These are phyloP conservation scores for Zasmidium angulare DNA, from an alignment of 2,329 filamentous ascomycete species.

Conservation along the genomic window DNA sequence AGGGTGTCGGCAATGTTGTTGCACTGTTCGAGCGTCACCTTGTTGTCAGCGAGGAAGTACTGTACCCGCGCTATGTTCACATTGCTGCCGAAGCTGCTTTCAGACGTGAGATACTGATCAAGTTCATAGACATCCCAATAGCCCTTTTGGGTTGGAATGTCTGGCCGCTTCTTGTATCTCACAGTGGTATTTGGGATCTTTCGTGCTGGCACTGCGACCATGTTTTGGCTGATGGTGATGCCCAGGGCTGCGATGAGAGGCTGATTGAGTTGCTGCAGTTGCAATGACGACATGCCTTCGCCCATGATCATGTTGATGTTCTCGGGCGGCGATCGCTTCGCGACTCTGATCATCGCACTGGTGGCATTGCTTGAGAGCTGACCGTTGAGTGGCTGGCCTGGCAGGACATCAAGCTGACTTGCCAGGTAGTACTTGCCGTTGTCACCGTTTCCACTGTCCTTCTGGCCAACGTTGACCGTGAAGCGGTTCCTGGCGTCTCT, in stretches of 20 bases:
- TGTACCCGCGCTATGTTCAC: too few relatives aligned
- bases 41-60: too few relatives aligned
- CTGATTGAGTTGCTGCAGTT: not conserved
- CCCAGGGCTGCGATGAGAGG: not conserved
- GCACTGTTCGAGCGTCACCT: too few relatives aligned
- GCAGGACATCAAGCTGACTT: slow-evolving; percentile 2
- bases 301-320: slow-evolving; percentile 1
- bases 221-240: not conserved
- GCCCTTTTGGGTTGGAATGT: too few relatives aligned
- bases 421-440: slow-evolving; percentile 5
- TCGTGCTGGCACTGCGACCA: not conserved
- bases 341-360: slow-evolving; percentile 1
- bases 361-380: not conserved
- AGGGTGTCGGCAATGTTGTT: too few relatives aligned
- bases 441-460: not conserved
- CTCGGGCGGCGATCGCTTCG: not conserved
- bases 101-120: too few relatives aligned
- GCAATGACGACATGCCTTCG: slow-evolving; percentile 1
- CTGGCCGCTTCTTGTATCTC: too few relatives aligned
- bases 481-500: not conserved
- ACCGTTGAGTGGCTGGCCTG: slow-evolving; percentile 1
- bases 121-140: too few relatives aligned
- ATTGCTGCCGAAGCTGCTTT: too few relatives aligned
- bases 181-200: too few relatives aligned
- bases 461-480: slow-evolving; percentile 10